Evolutionary conservation across 2,329 filamentous ascomycete species (phyloP), one percentile per base, ranked within the genome.

Genomic region (Trichoderma arundinaceum): DNA sequence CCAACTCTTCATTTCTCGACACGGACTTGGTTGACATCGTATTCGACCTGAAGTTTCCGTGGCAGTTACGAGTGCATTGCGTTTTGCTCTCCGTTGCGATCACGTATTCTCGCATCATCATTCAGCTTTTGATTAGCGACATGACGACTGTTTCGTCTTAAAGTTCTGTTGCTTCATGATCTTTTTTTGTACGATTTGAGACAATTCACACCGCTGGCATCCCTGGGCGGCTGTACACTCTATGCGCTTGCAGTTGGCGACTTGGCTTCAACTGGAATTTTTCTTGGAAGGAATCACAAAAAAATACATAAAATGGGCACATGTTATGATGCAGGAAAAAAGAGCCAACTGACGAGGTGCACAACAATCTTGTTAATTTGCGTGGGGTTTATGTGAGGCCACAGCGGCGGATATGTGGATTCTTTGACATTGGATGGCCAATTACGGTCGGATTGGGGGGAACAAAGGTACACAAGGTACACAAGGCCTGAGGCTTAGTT

Each of bases 111-210:
- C 28, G 59, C 59, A 19, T 32, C 39, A 38, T 48, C 39, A 38
- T 48, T 63, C 38, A 28, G 28, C 17, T 63, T 41, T 38, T 62
- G 22, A 22, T 43, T 38, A 63, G 59, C 59, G 48, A 51, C 35
- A 17, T 54, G 13, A 33, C 39, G 5, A 44, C 10, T 44, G 12
- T 46, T 46, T 46, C 38, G 35, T 41, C 10, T 43, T 12, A 22
- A 35, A 38, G 8, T 10, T 53, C 38, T 63, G 39, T 17, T 52
- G 59, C 39, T 39, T 35, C 51, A 53, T 33, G 59, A 17, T 43
- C 8, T 7, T 43, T 49, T 48, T 53, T 46, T 54, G 59, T 63
- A 63, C 59, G 48, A 63, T 63, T 53, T 46, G 59, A 54, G 59
- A 33, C 59, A 8, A 28, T 10, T 54, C 12, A 54, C n/a, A n/a